Conservation (phyloP, 129 eudicot genomes). For the Artemisia argyi region DNA sequence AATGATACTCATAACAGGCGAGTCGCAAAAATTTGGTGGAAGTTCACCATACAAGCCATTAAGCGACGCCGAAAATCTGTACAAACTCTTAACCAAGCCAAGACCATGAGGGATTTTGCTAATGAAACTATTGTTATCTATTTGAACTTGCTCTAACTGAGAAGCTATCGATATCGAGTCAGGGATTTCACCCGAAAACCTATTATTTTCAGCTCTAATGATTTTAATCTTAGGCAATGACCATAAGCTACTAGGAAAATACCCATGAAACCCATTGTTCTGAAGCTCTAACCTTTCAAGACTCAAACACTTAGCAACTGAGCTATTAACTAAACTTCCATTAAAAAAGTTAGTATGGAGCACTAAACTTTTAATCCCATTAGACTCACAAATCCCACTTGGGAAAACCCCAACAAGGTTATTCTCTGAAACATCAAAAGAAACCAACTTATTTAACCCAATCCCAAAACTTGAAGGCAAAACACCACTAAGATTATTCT, state of each 20-base stretch:
- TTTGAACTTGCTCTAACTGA: conserved; percentile 89
- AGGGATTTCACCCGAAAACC: conserved; percentile 78
- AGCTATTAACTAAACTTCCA: conserved; percentile 53
- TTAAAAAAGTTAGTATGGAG: conserved; percentile 73
- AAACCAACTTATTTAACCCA: conserved; percentile 50
- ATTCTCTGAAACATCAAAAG: conserved; percentile 38
- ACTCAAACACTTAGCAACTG: conserved; percentile 49
- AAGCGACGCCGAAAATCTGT: conserved; percentile 84
- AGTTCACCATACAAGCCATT: conserved; percentile 78
- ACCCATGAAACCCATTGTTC: conserved; percentile 74
- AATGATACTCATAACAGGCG: conserved; percentile 87
- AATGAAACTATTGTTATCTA: conserved; percentile 86
- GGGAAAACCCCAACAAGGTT: no score
- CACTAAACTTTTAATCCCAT: not conserved
- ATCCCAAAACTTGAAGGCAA: conserved; percentile 49
- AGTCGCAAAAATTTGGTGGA: conserved; percentile 82
- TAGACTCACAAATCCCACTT: no score
- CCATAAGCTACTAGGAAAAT: conserved; percentile 74
- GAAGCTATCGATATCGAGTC: conserved; percentile 67
- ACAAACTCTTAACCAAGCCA: conserved; percentile 69
- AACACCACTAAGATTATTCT: conserved; percentile 56
- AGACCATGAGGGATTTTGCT: conserved; percentile 72
- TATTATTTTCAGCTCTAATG: conserved; percentile 84
- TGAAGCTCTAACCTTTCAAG: conserved; percentile 89
- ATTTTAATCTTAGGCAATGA: conserved; percentile 82